Conservation (phyloP, 495 filamentous ascomycete genomes). For the Podospora fimiseda region DNA sequence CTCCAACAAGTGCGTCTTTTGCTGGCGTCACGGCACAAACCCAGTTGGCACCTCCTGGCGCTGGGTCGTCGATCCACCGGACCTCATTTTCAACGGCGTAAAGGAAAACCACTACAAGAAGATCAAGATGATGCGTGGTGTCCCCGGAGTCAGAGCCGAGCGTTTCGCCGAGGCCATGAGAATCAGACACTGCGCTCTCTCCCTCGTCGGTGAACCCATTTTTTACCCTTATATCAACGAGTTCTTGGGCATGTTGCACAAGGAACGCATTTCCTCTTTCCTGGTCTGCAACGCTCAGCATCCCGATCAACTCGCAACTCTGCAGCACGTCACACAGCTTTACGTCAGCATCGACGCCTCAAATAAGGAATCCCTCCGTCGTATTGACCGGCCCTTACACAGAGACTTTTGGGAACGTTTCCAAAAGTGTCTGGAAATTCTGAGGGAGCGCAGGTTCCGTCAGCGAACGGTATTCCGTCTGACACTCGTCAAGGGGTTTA, state of each 20-base stretch:
- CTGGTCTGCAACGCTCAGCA: conserved; percentile 98
- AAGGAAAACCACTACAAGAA: conserved; percentile 92
- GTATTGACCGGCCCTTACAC: conserved; percentile 86
- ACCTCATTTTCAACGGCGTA: conserved; percentile 81
- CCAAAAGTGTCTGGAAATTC: conserved; percentile 79
- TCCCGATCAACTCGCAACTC: conserved; percentile 75
- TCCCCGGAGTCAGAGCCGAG: conserved; percentile 87
- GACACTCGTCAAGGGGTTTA: conserved; percentile 92
- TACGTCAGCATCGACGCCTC: conserved; percentile 95
- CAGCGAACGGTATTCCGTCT: conserved; percentile 94
- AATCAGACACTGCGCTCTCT: conserved; percentile 86
- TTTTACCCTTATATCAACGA: conserved; percentile 98
- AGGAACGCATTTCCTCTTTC: conserved; percentile 84
- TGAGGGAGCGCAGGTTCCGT: conserved; percentile 68
- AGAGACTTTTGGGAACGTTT: conserved; percentile 98
- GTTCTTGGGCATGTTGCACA: conserved; percentile 74
- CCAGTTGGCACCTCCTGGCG: conserved; percentile 94
- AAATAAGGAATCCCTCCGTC: conserved; percentile 77
- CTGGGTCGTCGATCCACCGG: conserved; percentile 87
- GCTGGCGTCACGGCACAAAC: conserved; percentile 96
- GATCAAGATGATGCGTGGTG: conserved; percentile 92
- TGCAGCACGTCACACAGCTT: conserved; percentile 82
- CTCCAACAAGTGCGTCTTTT: conserved; percentile 98
- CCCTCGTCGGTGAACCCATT: conserved; percentile 89
- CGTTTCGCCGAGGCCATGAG: conserved; percentile 88